phyloP scores from a whole-genome alignment of 1,284 basidiomycete genomes.

The Sanghuangporus weigelae region DNA sequence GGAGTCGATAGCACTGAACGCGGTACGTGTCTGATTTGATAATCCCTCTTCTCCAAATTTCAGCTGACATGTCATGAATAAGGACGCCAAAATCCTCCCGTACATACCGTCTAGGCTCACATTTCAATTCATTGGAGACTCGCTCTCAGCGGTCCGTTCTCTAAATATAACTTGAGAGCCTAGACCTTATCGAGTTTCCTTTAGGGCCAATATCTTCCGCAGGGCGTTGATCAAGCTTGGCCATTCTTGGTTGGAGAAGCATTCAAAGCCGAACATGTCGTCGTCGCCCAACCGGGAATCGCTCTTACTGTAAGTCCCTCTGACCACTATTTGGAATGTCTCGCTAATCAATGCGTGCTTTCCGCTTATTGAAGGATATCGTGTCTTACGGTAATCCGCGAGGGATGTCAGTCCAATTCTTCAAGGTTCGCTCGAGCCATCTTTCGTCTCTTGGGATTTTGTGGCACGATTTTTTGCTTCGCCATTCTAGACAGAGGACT shows the following conservation, averaged over 20 bases:
- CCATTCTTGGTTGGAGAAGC: slow-evolving; percentile 46
- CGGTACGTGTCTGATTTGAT: slow-evolving; percentile 28
- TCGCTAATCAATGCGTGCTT: neutral
- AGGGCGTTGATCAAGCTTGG: slow-evolving; percentile 55
- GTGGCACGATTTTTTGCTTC: neutral
- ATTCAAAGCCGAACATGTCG: slow-evolving; percentile 47
- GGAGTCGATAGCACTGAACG: slow-evolving; percentile 41
- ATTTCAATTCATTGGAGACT: slow-evolving; percentile 58
- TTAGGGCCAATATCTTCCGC: slow-evolving; percentile 48
- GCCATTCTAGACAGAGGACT: slow-evolving; percentile 45
- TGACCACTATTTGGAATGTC: neutral
- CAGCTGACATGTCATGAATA: neutral
- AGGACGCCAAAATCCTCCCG: slow-evolving; percentile 43
- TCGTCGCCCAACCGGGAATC: slow-evolving; percentile 50
- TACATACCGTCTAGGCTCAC: slow-evolving; percentile 41
- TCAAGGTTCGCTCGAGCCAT: slow-evolving; percentile 27
- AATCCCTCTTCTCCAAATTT: neutral
- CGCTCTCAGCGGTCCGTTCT: slow-evolving; percentile 44
- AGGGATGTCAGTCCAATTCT: slow-evolving; percentile 49
- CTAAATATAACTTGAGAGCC: neutral
- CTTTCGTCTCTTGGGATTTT: neutral
- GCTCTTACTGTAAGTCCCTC: slow-evolving; percentile 36
- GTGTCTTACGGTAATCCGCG: slow-evolving; percentile 52
- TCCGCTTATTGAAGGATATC: slow-evolving; percentile 38
- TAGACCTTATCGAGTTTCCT: neutral